Evolutionary conservation across 306 rosid genomes (phyloP).

Genomic region (Lathyrus aphaca): DNA sequence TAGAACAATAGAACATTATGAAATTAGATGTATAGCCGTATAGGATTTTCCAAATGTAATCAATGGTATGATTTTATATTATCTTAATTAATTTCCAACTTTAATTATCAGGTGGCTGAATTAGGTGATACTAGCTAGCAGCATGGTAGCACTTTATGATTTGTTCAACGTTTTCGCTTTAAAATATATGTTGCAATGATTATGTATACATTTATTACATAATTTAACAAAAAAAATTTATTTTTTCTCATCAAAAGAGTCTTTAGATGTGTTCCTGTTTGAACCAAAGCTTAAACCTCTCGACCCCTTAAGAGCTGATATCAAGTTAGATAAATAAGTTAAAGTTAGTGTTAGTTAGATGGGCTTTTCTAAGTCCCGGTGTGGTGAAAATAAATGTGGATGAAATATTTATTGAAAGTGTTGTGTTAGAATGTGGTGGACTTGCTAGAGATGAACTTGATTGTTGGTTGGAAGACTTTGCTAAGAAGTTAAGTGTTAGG

Average conservation of each 20-base stretch:
- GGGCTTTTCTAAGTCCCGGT: too few species aligned
- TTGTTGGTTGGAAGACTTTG: too few species aligned
- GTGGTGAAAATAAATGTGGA: too few species aligned
- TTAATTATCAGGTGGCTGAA: neutral
- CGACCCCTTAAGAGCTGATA: too few species aligned
- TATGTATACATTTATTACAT: neutral
- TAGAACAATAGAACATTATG: constrained; percentile 1
- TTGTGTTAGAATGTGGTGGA: too few species aligned
- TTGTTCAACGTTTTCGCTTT: neutral
- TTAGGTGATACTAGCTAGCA: constrained; percentile 25
- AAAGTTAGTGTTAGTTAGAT: too few species aligned
- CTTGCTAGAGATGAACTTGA: too few species aligned
- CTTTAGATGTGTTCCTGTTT: too few species aligned
- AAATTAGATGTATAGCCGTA: neutral
- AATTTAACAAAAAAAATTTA: neutral
- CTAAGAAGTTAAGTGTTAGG: too few species aligned
- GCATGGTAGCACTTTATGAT: constrained; percentile 25
- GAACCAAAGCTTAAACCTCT: too few species aligned
- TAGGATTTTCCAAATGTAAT: constrained; percentile 24
- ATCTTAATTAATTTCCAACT: constrained; percentile 7
- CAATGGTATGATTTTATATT: neutral
- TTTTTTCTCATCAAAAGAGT: neutral
- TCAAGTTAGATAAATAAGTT: too few species aligned
- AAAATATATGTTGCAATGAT: constrained; percentile 4
- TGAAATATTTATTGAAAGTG: too few species aligned